These are phyloP conservation scores for Caloboletus firmus DNA, from an alignment of 1,284 basidiomycete genomes.

Conservation along the genomic window DNA sequence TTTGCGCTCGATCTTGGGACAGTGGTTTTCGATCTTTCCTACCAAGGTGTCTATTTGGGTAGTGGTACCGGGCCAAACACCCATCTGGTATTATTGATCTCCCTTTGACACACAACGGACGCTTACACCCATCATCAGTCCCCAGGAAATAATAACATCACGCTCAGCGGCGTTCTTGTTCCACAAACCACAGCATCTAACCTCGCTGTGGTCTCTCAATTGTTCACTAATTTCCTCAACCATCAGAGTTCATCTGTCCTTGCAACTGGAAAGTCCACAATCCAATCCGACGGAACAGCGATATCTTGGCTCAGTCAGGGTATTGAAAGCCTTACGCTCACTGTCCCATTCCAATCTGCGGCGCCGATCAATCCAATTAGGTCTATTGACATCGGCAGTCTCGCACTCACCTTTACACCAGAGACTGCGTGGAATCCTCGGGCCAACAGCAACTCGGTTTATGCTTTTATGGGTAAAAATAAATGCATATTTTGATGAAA, in stretches of 20 bases:
- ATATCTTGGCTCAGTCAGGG: constrained; percentile 73
- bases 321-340: constrained; percentile 54
- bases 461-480: constrained; percentile 54
- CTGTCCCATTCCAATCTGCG: constrained; percentile 62
- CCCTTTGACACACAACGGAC: background rate
- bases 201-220: constrained; percentile 54
- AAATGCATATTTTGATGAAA: background rate
- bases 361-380: constrained; percentile 66
- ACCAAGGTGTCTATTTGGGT: constrained; percentile 61
- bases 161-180: constrained; percentile 59
- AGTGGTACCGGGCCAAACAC: constrained; percentile 53
- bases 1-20: constrained; percentile 72
- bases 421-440: constrained; percentile 60
- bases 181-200: constrained; percentile 51
- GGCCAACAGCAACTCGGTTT: constrained; percentile 57
- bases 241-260: constrained; percentile 58
- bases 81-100: constrained; percentile 43
- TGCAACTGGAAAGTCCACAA: constrained; percentile 58
- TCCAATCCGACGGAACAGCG: constrained; percentile 53
- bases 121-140: constrained; percentile 34
- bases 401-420: constrained; percentile 60
- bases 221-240: constrained; percentile 79
- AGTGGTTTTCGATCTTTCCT: constrained; percentile 64
- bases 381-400: constrained; percentile 61
- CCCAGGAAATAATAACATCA: constrained; percentile 61